Conservation (phyloP, 1,284 basidiomycete genomes). For the Peniophora sp. region DNA sequence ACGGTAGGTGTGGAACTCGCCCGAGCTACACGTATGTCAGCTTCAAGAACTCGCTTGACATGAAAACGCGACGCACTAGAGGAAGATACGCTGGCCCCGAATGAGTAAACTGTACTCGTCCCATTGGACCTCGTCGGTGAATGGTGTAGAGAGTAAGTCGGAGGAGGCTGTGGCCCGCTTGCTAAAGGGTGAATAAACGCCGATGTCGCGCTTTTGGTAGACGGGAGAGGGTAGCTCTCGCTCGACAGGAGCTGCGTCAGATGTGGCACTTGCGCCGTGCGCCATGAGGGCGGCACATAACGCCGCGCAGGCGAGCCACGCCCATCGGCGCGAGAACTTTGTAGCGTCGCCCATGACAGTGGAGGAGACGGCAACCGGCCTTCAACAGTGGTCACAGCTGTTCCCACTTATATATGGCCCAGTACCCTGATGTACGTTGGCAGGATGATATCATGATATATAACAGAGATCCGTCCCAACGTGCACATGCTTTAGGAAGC, state of each 20-base stretch:
- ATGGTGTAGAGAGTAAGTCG: slow-evolving; percentile 10
- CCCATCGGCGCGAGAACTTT: not conserved
- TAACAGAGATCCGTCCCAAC: too few relatives aligned
- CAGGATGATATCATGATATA: too few relatives aligned
- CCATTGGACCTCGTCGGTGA: slow-evolving; percentile 40
- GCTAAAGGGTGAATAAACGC: not conserved
- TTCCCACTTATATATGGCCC: too few relatives aligned
- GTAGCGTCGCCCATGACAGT: too few relatives aligned
- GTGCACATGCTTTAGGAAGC: too few relatives aligned
- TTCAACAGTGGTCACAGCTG: too few relatives aligned
- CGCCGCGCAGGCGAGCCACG: not conserved
- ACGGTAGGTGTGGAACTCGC: slow-evolving; percentile 81
- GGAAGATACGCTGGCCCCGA: slow-evolving; percentile 34
- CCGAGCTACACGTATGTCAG: slow-evolving; percentile 29
- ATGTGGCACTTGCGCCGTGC: not conserved
- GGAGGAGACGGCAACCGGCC: too few relatives aligned
- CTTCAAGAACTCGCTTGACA: not conserved
- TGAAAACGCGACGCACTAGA: slow-evolving; percentile 15
- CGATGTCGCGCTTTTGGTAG: too few relatives aligned
- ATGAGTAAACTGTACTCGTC: slow-evolving; percentile 52
- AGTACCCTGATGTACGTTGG: too few relatives aligned
- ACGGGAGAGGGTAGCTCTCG: not conserved
- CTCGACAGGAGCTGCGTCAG: not conserved
- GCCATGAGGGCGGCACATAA: not conserved
- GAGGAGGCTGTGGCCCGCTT: not conserved